A percentile compares a stretch with the other conserved stretches of the same genome.
Conservation (phyloP, 228 moss, liverwort and hornwort species). For the Sphagnum magellanicum region DNA sequence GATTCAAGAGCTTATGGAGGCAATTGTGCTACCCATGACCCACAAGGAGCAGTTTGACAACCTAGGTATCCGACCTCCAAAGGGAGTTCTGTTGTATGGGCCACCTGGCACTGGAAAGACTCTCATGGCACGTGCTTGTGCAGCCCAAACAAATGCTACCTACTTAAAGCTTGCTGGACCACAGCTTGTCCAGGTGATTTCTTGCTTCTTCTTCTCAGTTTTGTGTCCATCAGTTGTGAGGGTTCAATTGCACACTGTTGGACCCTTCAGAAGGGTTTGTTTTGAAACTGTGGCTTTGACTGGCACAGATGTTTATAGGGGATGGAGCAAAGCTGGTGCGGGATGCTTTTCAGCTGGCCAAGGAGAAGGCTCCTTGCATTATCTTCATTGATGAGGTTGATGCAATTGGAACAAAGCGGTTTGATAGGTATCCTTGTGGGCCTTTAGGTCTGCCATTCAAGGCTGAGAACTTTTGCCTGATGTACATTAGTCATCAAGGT, state of each 20-base stretch:
- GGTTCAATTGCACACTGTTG: too few relatives aligned
- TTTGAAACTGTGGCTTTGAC: background rate
- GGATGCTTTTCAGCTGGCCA: constrained; percentile 89
- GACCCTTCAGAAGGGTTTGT: too few relatives aligned
- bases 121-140: constrained; percentile 91
- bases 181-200: constrained; percentile 89
- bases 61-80: constrained; percentile 87
- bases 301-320: constrained; percentile 88
- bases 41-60: constrained; percentile 93
- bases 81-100: constrained; percentile 93
- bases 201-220: background rate
- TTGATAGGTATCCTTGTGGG: constrained; percentile 59
- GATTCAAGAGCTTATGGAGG: constrained; percentile 98
- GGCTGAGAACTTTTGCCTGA: background rate
- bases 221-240: too few relatives aligned
- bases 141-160: constrained; percentile 94
- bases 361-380: constrained; percentile 96
- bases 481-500: too few relatives aligned
- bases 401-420: constrained; percentile 97
- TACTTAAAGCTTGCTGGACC: constrained; percentile 95
- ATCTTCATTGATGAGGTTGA: constrained; percentile 99
- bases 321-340: constrained; percentile 97
- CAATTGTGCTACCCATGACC: constrained; percentile 95
- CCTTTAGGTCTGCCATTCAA: too few relatives aligned
- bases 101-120: constrained; percentile 99